A percentile compares a stretch with the other conserved stretches of the same genome.
phyloP scores from a whole-genome alignment of 2,329 filamentous ascomycete genomes.

The Sclerotinia glacialis region DNA sequence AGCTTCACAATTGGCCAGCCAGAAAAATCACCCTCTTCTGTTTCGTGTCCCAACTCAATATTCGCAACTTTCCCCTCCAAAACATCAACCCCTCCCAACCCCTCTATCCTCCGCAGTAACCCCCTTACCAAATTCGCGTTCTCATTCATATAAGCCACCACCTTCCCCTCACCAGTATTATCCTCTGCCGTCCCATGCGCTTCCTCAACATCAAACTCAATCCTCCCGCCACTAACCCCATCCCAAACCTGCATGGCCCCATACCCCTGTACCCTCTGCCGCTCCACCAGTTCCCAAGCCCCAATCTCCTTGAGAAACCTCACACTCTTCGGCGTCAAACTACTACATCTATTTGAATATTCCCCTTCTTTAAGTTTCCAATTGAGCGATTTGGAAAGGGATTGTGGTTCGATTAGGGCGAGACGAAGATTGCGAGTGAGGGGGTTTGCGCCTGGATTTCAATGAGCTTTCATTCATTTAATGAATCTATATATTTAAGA shows the following conservation, averaged over 20 bases:
- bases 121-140: constrained; percentile 84
- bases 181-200: not conserved
- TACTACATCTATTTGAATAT: constrained; percentile 95
- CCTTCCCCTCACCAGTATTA: constrained; percentile 39
- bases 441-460: constrained; percentile 63
- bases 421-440: constrained; percentile 74
- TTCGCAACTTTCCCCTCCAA: constrained; percentile 74
- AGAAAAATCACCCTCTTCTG: constrained; percentile 69
- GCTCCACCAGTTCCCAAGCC: constrained; percentile 75
- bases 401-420: constrained; percentile 86
- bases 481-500: not conserved
- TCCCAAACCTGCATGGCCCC: constrained; percentile 99
- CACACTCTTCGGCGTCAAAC: constrained; percentile 85
- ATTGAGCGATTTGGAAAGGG: constrained; percentile 65
- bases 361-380: constrained; percentile 65
- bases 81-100: constrained; percentile 65
- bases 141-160: constrained; percentile 95
- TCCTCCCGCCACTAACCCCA: constrained; percentile 79
- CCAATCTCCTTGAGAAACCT: constrained; percentile 79
- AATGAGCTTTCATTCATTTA: not conserved
- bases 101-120: constrained; percentile 67
- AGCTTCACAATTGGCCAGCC: constrained; percentile 85
- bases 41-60: constrained; percentile 72
- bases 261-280: constrained; percentile 76
- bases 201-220: constrained; percentile 70